phyloP scores from a whole-genome alignment of 2,329 filamentous ascomycete genomes.

The Thermomyces lanuginosus region DNA sequence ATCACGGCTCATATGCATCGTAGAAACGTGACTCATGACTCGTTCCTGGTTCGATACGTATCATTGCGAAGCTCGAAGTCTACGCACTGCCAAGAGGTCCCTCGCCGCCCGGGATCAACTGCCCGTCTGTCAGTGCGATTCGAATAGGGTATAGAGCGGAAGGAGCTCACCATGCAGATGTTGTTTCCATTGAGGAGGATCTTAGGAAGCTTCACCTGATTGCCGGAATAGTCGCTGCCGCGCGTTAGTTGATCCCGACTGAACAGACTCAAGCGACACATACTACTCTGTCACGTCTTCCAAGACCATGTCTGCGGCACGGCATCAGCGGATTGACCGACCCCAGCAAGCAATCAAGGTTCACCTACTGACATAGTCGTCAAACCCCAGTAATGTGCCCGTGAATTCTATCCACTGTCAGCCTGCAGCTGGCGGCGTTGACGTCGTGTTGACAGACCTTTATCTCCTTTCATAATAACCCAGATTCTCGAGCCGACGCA shows the following conservation, averaged over 20 bases:
- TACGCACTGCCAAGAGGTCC: conserved; percentile 35
- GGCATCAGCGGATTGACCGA: conserved; percentile 9
- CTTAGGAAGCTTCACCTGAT: conserved; percentile 78
- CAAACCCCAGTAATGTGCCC: conserved; percentile 84
- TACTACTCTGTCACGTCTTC: conserved; percentile 97
- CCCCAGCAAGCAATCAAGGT: conserved; percentile 3
- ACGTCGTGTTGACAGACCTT: conserved; percentile 44
- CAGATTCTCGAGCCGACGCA: conserved; percentile 95
- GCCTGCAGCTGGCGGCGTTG: too few species aligned
- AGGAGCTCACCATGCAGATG: conserved; percentile 75
- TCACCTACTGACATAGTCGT: conserved; percentile 97
- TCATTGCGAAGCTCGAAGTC: too few species aligned
- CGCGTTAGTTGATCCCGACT: not conserved
- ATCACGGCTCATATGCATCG: too few species aligned
- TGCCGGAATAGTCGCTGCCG: conserved; percentile 70
- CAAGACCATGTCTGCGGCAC: conserved; percentile 76
- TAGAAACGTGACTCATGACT: too few species aligned
- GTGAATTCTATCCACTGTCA: conserved; percentile 94
- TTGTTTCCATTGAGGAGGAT: conserved; percentile 96
- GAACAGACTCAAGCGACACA: conserved; percentile 4
- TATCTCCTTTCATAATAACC: conserved; percentile 99
- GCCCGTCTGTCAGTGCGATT: conserved; percentile 3
- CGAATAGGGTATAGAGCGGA: not conserved
- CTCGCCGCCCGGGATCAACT: conserved; percentile 67
- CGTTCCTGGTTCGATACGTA: too few species aligned